A percentile compares a stretch with the other conserved stretches of the same genome.
phyloP scores from a whole-genome alignment of 2,329 filamentous ascomycete species.

The Drechslera avenae region DNA sequence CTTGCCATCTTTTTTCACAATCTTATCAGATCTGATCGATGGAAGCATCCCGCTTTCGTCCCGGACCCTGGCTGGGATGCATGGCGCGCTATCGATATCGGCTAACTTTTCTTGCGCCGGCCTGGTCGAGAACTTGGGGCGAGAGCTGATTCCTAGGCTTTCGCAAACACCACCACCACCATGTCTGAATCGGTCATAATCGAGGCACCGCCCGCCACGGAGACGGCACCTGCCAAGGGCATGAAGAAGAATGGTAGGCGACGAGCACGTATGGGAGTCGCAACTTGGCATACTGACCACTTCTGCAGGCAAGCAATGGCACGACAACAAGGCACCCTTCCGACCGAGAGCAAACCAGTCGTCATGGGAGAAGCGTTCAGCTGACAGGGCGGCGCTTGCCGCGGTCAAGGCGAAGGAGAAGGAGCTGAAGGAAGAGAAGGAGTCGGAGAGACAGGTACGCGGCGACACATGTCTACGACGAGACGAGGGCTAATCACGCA shows the following conservation, averaged over 20 bases:
- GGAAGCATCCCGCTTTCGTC: conserved; percentile 16
- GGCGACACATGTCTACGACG: neutral
- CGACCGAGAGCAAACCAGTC: conserved; percentile 78
- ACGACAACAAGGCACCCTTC: conserved; percentile 80
- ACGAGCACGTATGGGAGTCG: neutral
- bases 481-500: conserved; percentile 13
- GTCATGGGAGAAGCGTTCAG: conserved; percentile 76
- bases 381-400: conserved; percentile 69
- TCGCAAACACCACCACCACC: conserved; percentile 21
- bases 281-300: conserved; percentile 19
- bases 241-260: conserved; percentile 81
- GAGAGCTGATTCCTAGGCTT: conserved; percentile 8
- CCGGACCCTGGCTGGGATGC: neutral
- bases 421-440: conserved; percentile 92
- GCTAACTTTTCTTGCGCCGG: conserved; percentile 32
- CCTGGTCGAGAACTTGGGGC: conserved; percentile 22
- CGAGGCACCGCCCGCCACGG: conserved; percentile 52
- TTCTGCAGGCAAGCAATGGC: conserved; percentile 88
- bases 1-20: conserved; percentile 4
- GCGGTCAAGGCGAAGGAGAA: conserved; percentile 92
- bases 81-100: conserved; percentile 28
- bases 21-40: conserved; percentile 40
- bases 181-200: conserved; percentile 38
- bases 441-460: conserved; percentile 79
- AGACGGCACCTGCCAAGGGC: conserved; percentile 53